These are phyloP conservation scores for Trametes maxima DNA, from an alignment of 768 basidiomycete species.

Conservation along the genomic window DNA sequence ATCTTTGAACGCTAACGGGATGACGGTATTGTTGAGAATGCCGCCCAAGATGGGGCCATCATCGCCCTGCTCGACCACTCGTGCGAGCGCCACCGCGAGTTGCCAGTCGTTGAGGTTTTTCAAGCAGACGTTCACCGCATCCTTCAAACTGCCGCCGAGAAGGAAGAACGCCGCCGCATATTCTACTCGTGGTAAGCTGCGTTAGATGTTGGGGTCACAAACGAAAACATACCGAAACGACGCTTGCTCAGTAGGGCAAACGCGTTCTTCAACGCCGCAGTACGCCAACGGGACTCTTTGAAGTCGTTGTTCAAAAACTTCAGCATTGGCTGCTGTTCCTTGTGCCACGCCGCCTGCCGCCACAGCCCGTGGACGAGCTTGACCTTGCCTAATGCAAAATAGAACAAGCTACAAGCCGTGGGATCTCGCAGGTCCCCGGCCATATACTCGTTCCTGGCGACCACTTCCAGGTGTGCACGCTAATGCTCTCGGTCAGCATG, in stretches of 20 bases:
- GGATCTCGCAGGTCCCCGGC: conserved; percentile 87
- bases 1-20: conserved; percentile 81
- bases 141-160: conserved; percentile 83
- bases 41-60: conserved; percentile 75
- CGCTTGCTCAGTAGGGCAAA: conserved; percentile 90
- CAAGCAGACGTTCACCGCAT: conserved; percentile 89
- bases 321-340: conserved; percentile 85
- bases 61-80: conserved; percentile 80
- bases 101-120: conserved; percentile 90
- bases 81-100: conserved; percentile 83
- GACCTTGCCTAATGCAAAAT: conserved; percentile 91
- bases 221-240: conserved; percentile 73
- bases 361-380: conserved; percentile 94
- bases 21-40: conserved; percentile 72
- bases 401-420: conserved; percentile 84
- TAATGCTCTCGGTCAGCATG: conserved; percentile 31
- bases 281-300: conserved; percentile 78
- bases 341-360: conserved; percentile 94
- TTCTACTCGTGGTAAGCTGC: conserved; percentile 49
- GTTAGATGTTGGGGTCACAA: too few relatives aligned
- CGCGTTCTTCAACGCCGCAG: conserved; percentile 95
- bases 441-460: conserved; percentile 95
- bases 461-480: conserved; percentile 80
- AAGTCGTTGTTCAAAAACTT: conserved; percentile 95
- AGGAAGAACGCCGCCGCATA: conserved; percentile 99